These are phyloP conservation scores for Karstenula rhodostoma DNA, from an alignment of 2,329 filamentous ascomycete genomes.

Conservation along the genomic window DNA sequence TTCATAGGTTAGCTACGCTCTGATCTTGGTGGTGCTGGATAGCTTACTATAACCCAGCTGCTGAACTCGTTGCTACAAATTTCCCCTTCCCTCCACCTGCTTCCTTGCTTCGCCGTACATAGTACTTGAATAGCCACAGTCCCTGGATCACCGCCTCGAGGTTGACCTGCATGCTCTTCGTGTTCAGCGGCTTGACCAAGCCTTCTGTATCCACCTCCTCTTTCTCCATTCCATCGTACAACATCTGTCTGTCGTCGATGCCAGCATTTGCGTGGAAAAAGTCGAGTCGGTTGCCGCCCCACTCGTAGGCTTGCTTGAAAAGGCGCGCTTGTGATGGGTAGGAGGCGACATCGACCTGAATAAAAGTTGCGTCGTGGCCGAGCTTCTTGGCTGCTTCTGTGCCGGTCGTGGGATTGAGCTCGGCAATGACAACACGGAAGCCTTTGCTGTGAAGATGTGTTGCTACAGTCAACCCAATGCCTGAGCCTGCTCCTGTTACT, in stretches of 20 bases:
- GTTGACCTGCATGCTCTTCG: constrained; percentile 52
- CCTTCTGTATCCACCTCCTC: constrained; percentile 46
- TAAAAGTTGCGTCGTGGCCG: constrained; percentile 44
- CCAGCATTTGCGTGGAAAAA: constrained; percentile 56
- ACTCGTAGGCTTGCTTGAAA: constrained; percentile 53
- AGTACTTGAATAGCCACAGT: constrained; percentile 54
- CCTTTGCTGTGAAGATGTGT: constrained; percentile 50
- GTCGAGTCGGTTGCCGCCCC: constrained; percentile 53
- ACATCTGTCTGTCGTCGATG: constrained; percentile 48
- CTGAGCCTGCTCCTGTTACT: constrained; percentile 56
- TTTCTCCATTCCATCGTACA: constrained; percentile 45
- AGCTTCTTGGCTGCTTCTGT: constrained; percentile 36
- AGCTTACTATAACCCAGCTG: constrained; percentile 48
- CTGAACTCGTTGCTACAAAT: constrained; percentile 52
- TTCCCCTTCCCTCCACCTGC: constrained; percentile 46
- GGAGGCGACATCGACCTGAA: constrained; percentile 51
- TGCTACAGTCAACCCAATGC: constrained; percentile 55
- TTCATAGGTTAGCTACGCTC: constrained; percentile 3
- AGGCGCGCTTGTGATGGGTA: constrained; percentile 50
- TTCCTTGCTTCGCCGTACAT: constrained; percentile 51
- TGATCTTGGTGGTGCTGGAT: background rate
- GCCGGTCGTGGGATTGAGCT: constrained; percentile 49
- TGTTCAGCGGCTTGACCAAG: constrained; percentile 47
- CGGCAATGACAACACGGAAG: constrained; percentile 56
- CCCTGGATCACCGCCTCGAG: constrained; percentile 53